phyloP scores from a whole-genome alignment of 257 asterid species.

The Salvia splendens region DNA sequence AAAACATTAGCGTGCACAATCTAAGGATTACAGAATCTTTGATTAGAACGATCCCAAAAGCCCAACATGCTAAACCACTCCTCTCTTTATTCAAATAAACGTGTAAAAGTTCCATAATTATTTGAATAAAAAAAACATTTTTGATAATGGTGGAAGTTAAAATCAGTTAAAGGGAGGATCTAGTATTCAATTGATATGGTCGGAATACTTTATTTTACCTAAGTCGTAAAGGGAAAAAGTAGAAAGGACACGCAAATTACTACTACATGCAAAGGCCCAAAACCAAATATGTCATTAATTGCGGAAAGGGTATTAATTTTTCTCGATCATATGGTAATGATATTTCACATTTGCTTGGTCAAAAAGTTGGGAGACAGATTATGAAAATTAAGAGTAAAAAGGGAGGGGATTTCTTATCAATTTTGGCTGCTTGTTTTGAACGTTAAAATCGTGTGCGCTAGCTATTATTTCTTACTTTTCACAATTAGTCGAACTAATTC shows the following conservation, averaged over 20 bases:
- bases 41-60: conserved; percentile 10
- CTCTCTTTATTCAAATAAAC: conserved; percentile 24
- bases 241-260: conserved; percentile 10
- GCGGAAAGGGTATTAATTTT: conserved; percentile 31
- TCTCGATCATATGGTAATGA: no score
- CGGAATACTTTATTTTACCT: background rate
- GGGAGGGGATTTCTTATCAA: background rate
- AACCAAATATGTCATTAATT: conserved; percentile 31
- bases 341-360: no score
- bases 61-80: conserved; percentile 25
- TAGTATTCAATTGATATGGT: background rate
- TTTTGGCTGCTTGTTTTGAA: background rate
- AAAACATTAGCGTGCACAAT: conserved; percentile 21
- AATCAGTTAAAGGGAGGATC: conserved; percentile 7
- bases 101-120: background rate
- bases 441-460: background rate
- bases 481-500: no score
- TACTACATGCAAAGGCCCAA: conserved; percentile 10
- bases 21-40: conserved; percentile 31
- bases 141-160: conserved; percentile 13
- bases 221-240: conserved; percentile 17
- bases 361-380: conserved; percentile 8
- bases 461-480: background rate
- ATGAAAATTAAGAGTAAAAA: background rate
- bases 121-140: background rate